Conservation (phyloP, 768 basidiomycete species). For the Pilatotrama ljubarskyi region DNA sequence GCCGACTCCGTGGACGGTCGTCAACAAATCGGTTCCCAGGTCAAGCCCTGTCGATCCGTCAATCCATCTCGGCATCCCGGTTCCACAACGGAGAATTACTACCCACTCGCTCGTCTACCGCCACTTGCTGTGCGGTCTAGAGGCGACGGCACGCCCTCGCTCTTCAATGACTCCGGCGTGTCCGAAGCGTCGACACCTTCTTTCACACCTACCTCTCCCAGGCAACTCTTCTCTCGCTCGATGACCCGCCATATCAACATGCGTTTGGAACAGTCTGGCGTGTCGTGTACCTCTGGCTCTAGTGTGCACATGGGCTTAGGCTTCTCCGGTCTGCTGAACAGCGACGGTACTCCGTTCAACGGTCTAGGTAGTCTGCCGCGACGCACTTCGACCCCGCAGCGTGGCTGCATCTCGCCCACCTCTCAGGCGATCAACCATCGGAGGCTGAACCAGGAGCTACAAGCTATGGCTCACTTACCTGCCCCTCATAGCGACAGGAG, state of each 20-base stretch:
- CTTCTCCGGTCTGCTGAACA: slow-evolving; percentile 14
- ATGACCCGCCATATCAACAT: not conserved
- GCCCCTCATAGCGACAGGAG: too few species aligned
- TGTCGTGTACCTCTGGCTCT: not conserved
- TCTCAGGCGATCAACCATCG: not conserved
- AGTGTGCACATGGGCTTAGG: not conserved
- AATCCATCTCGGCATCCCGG: not conserved
- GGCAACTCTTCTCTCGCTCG: not conserved
- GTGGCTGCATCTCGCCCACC: not conserved
- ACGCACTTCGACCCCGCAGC: not conserved
- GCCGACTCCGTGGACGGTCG: too few species aligned
- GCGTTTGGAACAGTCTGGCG: not conserved
- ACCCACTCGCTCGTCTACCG: not conserved
- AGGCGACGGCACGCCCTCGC: slow-evolving; percentile 1
- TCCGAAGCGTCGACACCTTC: not conserved
- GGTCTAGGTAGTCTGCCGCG: slow-evolving; percentile 20
- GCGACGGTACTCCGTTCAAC: slow-evolving; percentile 20
- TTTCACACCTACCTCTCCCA: not conserved
- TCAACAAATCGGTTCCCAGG: too few species aligned
- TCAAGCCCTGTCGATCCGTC: not conserved
- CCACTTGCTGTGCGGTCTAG: not conserved
- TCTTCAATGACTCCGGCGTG: not conserved
- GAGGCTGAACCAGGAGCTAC: too few species aligned
- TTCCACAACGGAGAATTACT: not conserved
- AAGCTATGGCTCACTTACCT: too few species aligned